phyloP scores from a whole-genome alignment of 148 eudicot genomes.

The Rhododendron mucronatum region DNA sequence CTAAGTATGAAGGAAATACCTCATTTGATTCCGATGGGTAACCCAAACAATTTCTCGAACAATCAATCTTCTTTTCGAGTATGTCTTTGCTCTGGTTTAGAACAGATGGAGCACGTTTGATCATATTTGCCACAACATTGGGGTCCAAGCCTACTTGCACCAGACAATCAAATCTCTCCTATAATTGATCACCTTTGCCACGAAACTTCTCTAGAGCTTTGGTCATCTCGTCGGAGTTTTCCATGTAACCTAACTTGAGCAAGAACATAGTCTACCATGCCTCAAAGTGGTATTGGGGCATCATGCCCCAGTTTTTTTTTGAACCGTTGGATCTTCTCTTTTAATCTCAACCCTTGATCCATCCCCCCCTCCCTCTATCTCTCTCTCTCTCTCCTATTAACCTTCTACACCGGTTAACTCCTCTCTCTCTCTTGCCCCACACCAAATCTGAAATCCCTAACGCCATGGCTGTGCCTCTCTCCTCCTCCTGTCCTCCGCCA shows the following conservation, averaged over 20 bases:
- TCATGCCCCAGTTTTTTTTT: no score
- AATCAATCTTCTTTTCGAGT: constrained; percentile 40
- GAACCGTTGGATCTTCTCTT: no score
- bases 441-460: no score
- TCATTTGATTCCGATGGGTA: constrained; percentile 42
- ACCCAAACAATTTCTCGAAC: constrained; percentile 31
- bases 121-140: constrained; percentile 40
- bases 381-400: no score
- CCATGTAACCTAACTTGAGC: constrained; percentile 39
- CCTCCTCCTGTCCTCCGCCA: no score
- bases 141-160: constrained; percentile 51
- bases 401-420: no score
- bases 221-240: constrained; percentile 53
- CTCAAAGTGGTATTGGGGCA: no score
- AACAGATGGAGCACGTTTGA: constrained; percentile 42
- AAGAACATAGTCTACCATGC: constrained; percentile 24
- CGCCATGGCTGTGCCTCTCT: no score
- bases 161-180: constrained; percentile 59
- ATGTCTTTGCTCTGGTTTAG: constrained; percentile 50
- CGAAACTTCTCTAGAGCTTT: constrained; percentile 50
- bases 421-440: no score
- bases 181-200: constrained; percentile 61
- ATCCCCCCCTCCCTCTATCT: no score
- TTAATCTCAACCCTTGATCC: no score
- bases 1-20: constrained; percentile 48